Percentiles rank a stretch among this genome's conserved stretches.
Evolutionary conservation across 108 stramenopile species (phyloP).

Genomic region (Nannochloropsis granulata): DNA sequence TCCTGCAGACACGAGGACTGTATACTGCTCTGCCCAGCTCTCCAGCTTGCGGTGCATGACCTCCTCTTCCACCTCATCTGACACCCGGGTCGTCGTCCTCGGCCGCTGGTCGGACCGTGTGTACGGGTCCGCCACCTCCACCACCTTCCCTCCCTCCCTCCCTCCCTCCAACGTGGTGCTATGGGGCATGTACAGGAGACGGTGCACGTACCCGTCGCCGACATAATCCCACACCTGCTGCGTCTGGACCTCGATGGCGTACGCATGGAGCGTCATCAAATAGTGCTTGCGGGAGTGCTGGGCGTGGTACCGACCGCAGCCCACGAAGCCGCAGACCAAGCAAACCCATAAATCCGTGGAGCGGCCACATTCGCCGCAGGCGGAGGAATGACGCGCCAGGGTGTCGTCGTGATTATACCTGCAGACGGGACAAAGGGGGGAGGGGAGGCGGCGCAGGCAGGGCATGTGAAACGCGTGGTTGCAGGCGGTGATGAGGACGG

Average conservation of each 20-base stretch:
- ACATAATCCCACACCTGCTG: constrained; percentile 87
- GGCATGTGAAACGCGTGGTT: constrained; percentile 84
- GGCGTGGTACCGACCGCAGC: constrained; percentile 81
- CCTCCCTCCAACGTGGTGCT: neutral
- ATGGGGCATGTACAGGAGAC: constrained; percentile 52
- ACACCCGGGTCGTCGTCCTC: constrained; percentile 8
- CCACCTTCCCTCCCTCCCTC: constrained; percentile 74
- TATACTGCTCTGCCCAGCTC: constrained; percentile 65
- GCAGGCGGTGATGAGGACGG: constrained; percentile 71
- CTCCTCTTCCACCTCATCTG: constrained; percentile 58
- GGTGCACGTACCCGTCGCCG: constrained; percentile 83
- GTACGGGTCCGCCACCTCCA: constrained; percentile 64
- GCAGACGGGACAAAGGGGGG: constrained; percentile 79
- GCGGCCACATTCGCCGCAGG: constrained; percentile 57
- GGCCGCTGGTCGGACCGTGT: constrained; percentile 34
- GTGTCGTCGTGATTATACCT: constrained; percentile 72
- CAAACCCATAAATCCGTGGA: constrained; percentile 61
- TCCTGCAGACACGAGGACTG: constrained; percentile 65
- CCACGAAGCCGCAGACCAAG: constrained; percentile 74
- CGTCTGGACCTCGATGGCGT: constrained; percentile 79
- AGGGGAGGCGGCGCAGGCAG: constrained; percentile 63
- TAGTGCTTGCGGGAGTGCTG: constrained; percentile 71
- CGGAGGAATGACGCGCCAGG: constrained; percentile 42
- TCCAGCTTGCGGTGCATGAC: constrained; percentile 74
- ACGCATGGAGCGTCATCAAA: constrained; percentile 73